Percentiles rank a stretch among this genome's conserved stretches.
These are phyloP conservation scores for Astragalus membranaceus DNA, from an alignment of 306 rosid genomes.

Conservation along the genomic window DNA sequence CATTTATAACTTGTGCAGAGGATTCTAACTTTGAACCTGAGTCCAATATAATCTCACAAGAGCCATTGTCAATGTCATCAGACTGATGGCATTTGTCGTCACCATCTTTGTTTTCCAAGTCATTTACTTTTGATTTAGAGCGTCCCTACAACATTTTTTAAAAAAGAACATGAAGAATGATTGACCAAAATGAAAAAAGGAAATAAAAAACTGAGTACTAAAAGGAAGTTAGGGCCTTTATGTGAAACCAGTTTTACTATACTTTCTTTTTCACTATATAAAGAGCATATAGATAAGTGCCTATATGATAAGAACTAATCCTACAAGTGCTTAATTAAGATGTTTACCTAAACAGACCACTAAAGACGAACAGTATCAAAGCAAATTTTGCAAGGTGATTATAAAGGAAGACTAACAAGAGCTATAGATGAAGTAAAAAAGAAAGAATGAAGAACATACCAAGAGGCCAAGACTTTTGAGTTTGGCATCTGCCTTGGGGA, in stretches of 20 bases:
- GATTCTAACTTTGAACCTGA: slow-evolving; percentile 41
- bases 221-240: neutral
- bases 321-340: too few species aligned
- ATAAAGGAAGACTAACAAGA: neutral
- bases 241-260: too few species aligned
- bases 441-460: slow-evolving; percentile 32
- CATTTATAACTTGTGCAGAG: slow-evolving; percentile 32
- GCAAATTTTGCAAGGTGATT: neutral
- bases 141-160: neutral
- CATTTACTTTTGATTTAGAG: slow-evolving; percentile 33
- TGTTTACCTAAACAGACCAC: too few species aligned
- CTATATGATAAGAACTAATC: too few species aligned
- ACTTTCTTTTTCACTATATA: too few species aligned
- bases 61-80: slow-evolving; percentile 36
- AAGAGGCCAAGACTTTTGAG: slow-evolving; percentile 69
- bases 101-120: slow-evolving; percentile 32
- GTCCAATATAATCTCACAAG: slow-evolving; percentile 26
- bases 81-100: slow-evolving; percentile 23
- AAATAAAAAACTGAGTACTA: neutral
- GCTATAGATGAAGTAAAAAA: too few species aligned
- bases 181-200: neutral
- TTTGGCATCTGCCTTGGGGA: slow-evolving; percentile 67
- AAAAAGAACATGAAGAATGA: neutral
- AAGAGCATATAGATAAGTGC: too few species aligned
- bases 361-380: neutral